Evolutionary conservation across 352 stramenopile genomes (phyloP).

Genomic region (Pilasporangium apinafurcum): DNA sequence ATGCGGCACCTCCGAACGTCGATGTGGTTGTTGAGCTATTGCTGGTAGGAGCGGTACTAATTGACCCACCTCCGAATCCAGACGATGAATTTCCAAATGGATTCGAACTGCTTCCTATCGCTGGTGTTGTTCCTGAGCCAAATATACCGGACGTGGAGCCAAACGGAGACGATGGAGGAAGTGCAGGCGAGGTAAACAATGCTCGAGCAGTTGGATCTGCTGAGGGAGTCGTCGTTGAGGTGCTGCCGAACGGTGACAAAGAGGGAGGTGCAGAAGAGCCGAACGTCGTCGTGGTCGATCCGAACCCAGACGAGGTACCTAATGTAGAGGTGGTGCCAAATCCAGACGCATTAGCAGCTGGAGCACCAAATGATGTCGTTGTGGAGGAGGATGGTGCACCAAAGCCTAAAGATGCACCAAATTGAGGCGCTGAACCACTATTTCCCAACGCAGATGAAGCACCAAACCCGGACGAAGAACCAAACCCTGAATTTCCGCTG

Average conservation of each 20-base stretch:
- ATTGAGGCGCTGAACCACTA: conserved; percentile 16
- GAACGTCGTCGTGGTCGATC: not conserved
- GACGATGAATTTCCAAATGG: conserved; percentile 5
- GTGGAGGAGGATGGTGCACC: not conserved
- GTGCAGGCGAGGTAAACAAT: too few relatives aligned
- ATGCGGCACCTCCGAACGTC: conserved; percentile 13
- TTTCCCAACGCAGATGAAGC: conserved; percentile 15
- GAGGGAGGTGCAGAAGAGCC: not conserved
- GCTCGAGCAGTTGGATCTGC: not conserved
- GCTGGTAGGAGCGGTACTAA: not conserved
- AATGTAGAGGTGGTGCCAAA: conserved; percentile 19
- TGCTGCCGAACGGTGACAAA: conserved; percentile 1
- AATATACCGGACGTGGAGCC: conserved; percentile 18
- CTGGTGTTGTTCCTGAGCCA: conserved; percentile 14
- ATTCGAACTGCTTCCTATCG: conserved; percentile 6
- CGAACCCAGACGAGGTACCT: too few relatives aligned
- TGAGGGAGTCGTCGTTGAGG: not conserved
- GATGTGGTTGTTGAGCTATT: conserved; percentile 4
- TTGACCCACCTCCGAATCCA: not conserved
- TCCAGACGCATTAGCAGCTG: conserved; percentile 1
- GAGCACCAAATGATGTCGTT: conserved; percentile 4
- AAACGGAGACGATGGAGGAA: conserved; percentile 21
- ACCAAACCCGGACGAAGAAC: too few relatives aligned
- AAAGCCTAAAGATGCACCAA: conserved; percentile 10
- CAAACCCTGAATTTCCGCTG: too few relatives aligned